phyloP scores from a whole-genome alignment of 305 asterid genomes.

The Rubia tinctorum region DNA sequence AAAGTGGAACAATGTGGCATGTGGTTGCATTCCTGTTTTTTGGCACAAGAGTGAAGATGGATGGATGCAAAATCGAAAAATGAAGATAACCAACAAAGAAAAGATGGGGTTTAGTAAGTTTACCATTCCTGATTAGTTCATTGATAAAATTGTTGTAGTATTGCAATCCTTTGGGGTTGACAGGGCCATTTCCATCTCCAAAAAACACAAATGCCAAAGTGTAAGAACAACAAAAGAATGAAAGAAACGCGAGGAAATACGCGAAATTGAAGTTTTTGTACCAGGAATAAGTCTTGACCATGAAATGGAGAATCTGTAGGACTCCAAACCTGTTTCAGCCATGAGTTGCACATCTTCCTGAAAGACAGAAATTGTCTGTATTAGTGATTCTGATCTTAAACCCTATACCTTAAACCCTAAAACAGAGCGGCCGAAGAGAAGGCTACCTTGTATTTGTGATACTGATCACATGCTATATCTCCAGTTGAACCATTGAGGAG shows the following conservation, averaged over 20 bases:
- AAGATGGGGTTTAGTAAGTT: slow-evolving; percentile 4
- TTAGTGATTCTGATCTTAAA: slow-evolving; percentile 48
- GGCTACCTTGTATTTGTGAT: slow-evolving; percentile 62
- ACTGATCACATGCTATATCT: slow-evolving; percentile 51
- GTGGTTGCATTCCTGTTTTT: slow-evolving; percentile 55
- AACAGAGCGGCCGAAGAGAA: background rate
- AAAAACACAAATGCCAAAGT: slow-evolving; percentile 11
- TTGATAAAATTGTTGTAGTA: slow-evolving; percentile 56
- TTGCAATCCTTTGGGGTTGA: slow-evolving; percentile 44
- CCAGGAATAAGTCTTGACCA: slow-evolving; percentile 53
- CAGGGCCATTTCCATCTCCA: slow-evolving; percentile 32
- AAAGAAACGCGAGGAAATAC: background rate
- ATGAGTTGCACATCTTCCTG: slow-evolving; percentile 34
- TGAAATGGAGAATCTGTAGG: slow-evolving; percentile 33
- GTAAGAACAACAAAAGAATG: background rate
- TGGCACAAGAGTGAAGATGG: background rate
- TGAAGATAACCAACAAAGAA: background rate
- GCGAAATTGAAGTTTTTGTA: slow-evolving; percentile 16
- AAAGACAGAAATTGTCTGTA: slow-evolving; percentile 19
- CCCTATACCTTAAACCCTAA: too few relatives aligned
- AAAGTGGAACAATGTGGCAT: slow-evolving; percentile 39
- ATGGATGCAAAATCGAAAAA: background rate
- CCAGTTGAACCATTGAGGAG: slow-evolving; percentile 36
- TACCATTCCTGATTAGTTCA: slow-evolving; percentile 47
- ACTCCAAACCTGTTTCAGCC: slow-evolving; percentile 28